Evolutionary conservation across 176 grass and related monocot genomes (phyloP).

Genomic region (Oryza longistaminata): DNA sequence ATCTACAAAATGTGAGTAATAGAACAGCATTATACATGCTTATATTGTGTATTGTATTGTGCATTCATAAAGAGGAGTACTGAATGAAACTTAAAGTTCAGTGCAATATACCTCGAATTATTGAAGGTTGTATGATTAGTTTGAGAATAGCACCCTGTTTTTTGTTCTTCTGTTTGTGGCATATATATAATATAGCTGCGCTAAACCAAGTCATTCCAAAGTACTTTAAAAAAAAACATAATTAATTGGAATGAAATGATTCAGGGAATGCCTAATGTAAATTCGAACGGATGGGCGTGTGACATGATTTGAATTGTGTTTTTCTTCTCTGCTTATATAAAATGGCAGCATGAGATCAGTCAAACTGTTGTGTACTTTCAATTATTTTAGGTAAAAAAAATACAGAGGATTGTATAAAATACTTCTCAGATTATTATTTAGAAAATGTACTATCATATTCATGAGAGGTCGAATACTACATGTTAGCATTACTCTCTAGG

Average conservation of each 20-base stretch:
- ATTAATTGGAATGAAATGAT: constrained; percentile 12
- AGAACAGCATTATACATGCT: no score
- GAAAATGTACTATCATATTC: no score
- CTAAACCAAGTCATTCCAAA: background rate
- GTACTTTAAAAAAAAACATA: background rate
- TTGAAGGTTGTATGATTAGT: background rate
- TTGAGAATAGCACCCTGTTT: no score
- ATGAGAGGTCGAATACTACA: no score
- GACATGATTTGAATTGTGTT: background rate
- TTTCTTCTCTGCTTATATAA: background rate
- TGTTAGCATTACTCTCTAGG: no score
- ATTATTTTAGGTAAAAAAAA: background rate
- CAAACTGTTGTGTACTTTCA: background rate
- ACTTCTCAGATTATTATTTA: no score
- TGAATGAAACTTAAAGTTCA: background rate
- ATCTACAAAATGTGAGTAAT: background rate
- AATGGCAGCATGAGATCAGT: background rate
- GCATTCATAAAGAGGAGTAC: background rate
- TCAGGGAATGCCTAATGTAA: background rate
- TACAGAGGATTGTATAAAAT: no score
- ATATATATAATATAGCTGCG: no score
- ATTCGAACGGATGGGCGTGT: background rate
- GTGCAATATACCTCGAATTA: background rate
- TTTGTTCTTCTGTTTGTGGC: no score
- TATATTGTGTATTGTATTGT: background rate